Base-by-base conservation (phyloP, 1,284 basidiomycete genomes). In the Retiboletus flavoniger region DNA sequence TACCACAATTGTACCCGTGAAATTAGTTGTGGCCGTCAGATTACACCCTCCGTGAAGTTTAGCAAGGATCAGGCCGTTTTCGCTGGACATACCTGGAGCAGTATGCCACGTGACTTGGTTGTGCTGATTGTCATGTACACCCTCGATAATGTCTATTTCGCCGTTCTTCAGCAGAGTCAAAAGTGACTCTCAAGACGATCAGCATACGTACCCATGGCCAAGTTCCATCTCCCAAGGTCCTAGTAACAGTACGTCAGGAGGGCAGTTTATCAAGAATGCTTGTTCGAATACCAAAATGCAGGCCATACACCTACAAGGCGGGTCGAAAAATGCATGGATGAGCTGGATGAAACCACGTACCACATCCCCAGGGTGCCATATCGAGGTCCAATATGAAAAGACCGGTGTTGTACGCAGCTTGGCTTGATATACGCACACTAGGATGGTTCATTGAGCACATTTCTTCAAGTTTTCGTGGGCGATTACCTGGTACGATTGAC, bases 91-190 rank as follows among this genome's bases (percentile, higher is more conserved):
- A 81, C 78, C 74, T 42, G 75, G 70, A 31, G 70, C 73, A 16
- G 81, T 82, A 60, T 85, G 83, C 74, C 81, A 83, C 43, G 84
- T 81, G 44, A 83, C 79, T 67, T 85, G 83, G 55, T 85, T 85
- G 60, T 82, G 77, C 52, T 78, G 70, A 57, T 81, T 82, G 55
- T 80, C 77, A 56, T 83, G 82, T 3, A 85, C 82, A 24, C 82
- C 80, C 63, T 87, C 85, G 16, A 87, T 75, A 47, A 87, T 83
- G 67, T 87, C 85, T 60, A 87, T 85, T 65, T 87, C 85, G 14
- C 85, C 85, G 3, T 71, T 70, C 79, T 82, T 62, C 34, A 55
- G 45, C 45, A 54, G 50, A 60, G 43, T 54, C 44, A 52, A 55
- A 40, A 31, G 14, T 40, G 29, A 42, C 19, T 53, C 45, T 21